Conservation (phyloP, 2,329 filamentous ascomycete species). For the Cladophialophora bantiana region DNA sequence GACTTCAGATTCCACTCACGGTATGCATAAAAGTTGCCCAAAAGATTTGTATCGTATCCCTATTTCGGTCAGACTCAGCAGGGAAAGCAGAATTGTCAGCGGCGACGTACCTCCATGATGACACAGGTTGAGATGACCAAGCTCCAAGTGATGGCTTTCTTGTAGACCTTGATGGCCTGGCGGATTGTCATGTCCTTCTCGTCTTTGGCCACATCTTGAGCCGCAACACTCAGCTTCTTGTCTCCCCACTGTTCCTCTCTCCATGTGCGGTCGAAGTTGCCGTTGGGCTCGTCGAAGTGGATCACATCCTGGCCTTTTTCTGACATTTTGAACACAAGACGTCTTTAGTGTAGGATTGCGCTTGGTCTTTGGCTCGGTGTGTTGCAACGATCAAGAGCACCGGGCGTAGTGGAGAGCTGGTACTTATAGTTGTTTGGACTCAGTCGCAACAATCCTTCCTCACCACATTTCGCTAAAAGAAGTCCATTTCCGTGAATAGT, state of each 20-base stretch:
- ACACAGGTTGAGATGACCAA: slow-evolving; percentile 54
- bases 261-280: slow-evolving; percentile 32
- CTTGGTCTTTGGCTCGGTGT: not conserved
- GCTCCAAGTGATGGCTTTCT: slow-evolving; percentile 46
- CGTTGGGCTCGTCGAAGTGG: slow-evolving; percentile 19
- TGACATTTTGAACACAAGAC: slow-evolving; percentile 4
- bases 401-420: not conserved
- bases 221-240: slow-evolving; percentile 26
- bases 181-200: slow-evolving; percentile 37
- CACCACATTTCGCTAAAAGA: not conserved
- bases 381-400: not conserved
- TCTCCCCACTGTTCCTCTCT: slow-evolving; percentile 31
- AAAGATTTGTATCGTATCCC: slow-evolving; percentile 59
- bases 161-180: slow-evolving; percentile 38
- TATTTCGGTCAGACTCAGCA: not conserved
- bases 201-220: slow-evolving; percentile 23
- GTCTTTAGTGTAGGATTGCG: not conserved
- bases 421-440: slow-evolving; percentile 7
- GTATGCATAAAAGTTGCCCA: slow-evolving; percentile 60
- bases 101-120: slow-evolving; percentile 55
- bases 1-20: slow-evolving; percentile 11
- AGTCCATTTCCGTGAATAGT: not conserved
- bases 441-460: not conserved
- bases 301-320: slow-evolving; percentile 22
- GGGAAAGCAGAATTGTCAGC: not conserved